Conservation (phyloP, 441 rosid species). For the Euphorbia schlechtendalii region DNA sequence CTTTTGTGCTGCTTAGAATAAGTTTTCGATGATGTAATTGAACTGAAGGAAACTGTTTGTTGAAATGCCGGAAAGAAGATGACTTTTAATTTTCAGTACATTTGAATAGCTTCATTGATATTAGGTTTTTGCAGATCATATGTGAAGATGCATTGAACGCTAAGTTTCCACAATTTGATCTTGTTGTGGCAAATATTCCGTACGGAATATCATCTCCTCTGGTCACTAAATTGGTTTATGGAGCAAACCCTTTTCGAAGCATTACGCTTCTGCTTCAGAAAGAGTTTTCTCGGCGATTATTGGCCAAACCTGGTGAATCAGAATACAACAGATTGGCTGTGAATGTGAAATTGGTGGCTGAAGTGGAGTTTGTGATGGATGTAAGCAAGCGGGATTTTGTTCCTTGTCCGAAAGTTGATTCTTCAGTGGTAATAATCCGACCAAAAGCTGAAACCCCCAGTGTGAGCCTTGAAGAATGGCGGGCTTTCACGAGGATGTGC, state of each 20-base stretch:
- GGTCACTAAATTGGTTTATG: slow-evolving; percentile 70
- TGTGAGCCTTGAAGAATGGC: slow-evolving; percentile 50
- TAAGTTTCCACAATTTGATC: slow-evolving; percentile 60
- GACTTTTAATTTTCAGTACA: not conserved
- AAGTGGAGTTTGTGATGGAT: slow-evolving; percentile 70
- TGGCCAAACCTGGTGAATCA: slow-evolving; percentile 80
- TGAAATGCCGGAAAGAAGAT: slow-evolving; percentile 32
- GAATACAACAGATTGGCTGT: slow-evolving; percentile 82
- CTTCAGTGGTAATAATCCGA: slow-evolving; percentile 67
- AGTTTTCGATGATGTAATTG: slow-evolving; percentile 28
- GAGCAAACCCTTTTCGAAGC: slow-evolving; percentile 46
- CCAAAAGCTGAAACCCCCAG: slow-evolving; percentile 53
- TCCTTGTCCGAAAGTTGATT: slow-evolving; percentile 86
- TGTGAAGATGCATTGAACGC: slow-evolving; percentile 70
- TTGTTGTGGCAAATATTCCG: slow-evolving; percentile 80
- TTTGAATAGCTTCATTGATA: no score
- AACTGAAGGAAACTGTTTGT: slow-evolving; percentile 30
- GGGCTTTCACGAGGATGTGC: slow-evolving; percentile 63
- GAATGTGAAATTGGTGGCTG: slow-evolving; percentile 71
- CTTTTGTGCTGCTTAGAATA: not conserved
- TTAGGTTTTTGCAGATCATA: slow-evolving; percentile 41
- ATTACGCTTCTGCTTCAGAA: slow-evolving; percentile 84
- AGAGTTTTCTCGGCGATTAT: slow-evolving; percentile 71
- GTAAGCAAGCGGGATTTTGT: slow-evolving; percentile 87
- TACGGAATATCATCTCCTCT: slow-evolving; percentile 85